These are phyloP conservation scores for Argentina anserina DNA, from an alignment of 306 rosid genomes.

Conservation along the genomic window DNA sequence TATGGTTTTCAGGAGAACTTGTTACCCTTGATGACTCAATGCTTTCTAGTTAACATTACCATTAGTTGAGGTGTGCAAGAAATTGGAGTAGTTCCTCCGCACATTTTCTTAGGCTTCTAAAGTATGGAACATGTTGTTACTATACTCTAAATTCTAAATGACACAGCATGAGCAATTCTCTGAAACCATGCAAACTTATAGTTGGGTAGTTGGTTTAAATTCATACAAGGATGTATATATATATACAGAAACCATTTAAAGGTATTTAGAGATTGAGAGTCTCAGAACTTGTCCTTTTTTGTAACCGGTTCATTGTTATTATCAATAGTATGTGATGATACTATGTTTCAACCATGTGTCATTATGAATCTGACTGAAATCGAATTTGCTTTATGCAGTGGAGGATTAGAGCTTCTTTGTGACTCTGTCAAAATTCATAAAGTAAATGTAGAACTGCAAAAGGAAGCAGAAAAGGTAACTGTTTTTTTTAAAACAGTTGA, in stretches of 20 bases:
- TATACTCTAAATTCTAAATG: background rate
- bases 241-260: background rate
- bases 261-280: background rate
- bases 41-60: background rate
- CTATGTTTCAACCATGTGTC: background rate
- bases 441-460: constrained; percentile 54
- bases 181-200: background rate
- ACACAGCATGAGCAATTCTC: background rate
- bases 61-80: background rate
- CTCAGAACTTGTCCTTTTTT: background rate
- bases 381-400: constrained; percentile 40
- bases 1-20: background rate
- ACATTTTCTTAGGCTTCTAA: background rate
- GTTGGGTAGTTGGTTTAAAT: background rate
- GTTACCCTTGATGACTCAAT: background rate
- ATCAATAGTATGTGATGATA: background rate
- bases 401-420: constrained; percentile 93
- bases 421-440: constrained; percentile 77
- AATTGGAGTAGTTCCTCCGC: background rate
- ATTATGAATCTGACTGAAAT: constrained; percentile 11
- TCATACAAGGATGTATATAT: background rate
- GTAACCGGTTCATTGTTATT: background rate
- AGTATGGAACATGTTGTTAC: background rate
- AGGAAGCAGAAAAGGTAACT: constrained; percentile 56
- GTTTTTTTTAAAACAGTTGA: background rate